Conservation (phyloP, 164 flowering plant genomes). For the Magnolia sinica region DNA sequence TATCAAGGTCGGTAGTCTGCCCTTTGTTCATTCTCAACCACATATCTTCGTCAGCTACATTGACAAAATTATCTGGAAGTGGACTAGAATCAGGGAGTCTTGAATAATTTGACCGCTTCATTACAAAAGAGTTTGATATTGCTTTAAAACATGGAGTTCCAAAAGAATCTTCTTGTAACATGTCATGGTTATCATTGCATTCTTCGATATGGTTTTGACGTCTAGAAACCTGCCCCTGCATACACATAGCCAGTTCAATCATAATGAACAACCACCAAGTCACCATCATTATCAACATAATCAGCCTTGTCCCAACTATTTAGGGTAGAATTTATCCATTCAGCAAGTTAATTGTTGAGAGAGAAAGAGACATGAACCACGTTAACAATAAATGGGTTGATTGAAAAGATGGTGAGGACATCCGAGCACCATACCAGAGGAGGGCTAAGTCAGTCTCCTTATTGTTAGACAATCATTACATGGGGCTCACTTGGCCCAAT, state of each 20-base stretch:
- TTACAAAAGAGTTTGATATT: constrained; percentile 61
- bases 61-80: constrained; percentile 58
- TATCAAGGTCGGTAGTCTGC: constrained; percentile 70
- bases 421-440: too few species aligned
- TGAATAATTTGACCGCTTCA: constrained; percentile 55
- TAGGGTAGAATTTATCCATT: background rate
- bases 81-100: constrained; percentile 69
- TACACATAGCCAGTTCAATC: background rate
- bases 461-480: too few species aligned
- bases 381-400: too few species aligned
- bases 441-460: too few species aligned
- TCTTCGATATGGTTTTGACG: constrained; percentile 36
- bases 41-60: constrained; percentile 89
- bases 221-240: constrained; percentile 32
- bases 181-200: constrained; percentile 26
- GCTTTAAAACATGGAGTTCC: constrained; percentile 67
- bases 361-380: too few species aligned
- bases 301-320: background rate
- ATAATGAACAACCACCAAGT: background rate
- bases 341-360: too few species aligned
- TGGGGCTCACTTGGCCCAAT: too few species aligned
- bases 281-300: background rate
- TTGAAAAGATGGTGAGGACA: too few species aligned
- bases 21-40: constrained; percentile 94
- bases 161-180: constrained; percentile 45